These are phyloP conservation scores for Ballota nigra DNA, from an alignment of 257 asterid species.

Conservation along the genomic window DNA sequence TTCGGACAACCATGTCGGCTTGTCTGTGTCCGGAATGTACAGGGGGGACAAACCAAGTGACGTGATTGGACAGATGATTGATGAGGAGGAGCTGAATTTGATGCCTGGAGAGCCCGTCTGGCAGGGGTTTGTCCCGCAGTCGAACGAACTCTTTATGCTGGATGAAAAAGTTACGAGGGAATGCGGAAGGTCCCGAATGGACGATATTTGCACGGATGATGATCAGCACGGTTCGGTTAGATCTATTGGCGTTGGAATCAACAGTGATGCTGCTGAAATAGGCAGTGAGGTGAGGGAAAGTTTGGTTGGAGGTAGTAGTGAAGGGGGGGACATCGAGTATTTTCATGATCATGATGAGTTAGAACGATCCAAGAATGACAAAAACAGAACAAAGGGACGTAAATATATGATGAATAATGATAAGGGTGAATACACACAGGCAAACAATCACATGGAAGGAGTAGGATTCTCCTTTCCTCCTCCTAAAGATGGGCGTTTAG, in stretches of 20 bases:
- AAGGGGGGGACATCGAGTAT: conserved; percentile 83
- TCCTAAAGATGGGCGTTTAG: conserved; percentile 63
- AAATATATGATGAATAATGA: conserved; percentile 39
- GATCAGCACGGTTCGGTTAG: conserved; percentile 91
- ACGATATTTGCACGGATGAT: conserved; percentile 68
- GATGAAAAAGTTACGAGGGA: conserved; percentile 53
- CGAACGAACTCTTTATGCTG: conserved; percentile 64
- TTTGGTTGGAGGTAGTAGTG: conserved; percentile 94
- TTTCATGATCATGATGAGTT: conserved; percentile 52
- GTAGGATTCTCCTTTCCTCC: conserved; percentile 96
- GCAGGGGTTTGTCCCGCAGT: conserved; percentile 83
- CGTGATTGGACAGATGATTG: conserved; percentile 68
- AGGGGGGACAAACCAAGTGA: conserved; percentile 42
- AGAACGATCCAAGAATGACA: conserved; percentile 38
- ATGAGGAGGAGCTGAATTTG: conserved; percentile 70
- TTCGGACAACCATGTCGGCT: conserved; percentile 53
- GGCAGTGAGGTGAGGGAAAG: conserved; percentile 95
- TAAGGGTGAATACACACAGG: conserved; percentile 32
- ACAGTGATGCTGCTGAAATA: conserved; percentile 87
- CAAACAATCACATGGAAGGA: conserved; percentile 50
- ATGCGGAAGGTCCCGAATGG: conserved; percentile 51
- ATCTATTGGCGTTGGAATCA: conserved; percentile 93
- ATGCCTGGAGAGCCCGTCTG: conserved; percentile 83
- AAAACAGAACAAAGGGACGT: conserved; percentile 36
- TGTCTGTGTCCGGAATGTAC: conserved; percentile 45